These are phyloP conservation scores for Rubroboletus pulcherrimus DNA, from an alignment of 768 basidiomycete species.

Conservation along the genomic window DNA sequence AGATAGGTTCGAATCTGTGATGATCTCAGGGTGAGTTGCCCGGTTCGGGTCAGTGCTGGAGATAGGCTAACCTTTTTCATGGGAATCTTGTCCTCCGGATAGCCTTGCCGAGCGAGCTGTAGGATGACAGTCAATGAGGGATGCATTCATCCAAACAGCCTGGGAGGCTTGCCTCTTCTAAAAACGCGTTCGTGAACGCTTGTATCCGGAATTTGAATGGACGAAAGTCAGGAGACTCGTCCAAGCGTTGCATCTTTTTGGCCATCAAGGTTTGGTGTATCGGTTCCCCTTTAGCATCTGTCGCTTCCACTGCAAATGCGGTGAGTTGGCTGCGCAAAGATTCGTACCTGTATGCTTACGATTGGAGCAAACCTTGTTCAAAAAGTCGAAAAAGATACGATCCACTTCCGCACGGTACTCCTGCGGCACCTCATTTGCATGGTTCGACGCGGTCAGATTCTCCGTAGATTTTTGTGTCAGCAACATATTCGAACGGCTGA, in stretches of 20 bases:
- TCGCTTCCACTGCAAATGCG: conserved; percentile 71
- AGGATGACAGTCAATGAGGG: conserved; percentile 10
- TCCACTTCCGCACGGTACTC: conserved; percentile 84
- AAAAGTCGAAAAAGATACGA: conserved; percentile 84
- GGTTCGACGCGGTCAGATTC: conserved; percentile 28
- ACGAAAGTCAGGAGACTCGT: conserved; percentile 94
- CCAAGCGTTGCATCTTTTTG: conserved; percentile 96
- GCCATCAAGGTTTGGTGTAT: conserved; percentile 99
- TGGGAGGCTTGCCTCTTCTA: conserved; percentile 68
- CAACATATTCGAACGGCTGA: conserved; percentile 10
- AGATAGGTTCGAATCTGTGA: conserved; percentile 86
- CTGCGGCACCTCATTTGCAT: conserved; percentile 65
- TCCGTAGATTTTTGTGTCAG: conserved; percentile 23
- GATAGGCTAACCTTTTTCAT: conserved; percentile 79
- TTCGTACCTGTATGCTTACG: conserved; percentile 47
- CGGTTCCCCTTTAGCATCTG: conserved; percentile 91
- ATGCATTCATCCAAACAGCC: conserved; percentile 1
- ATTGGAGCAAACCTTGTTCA: conserved; percentile 87
- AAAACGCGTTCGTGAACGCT: conserved; percentile 93
- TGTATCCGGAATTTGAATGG: conserved; percentile 99
- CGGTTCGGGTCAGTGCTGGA: conserved; percentile 4
- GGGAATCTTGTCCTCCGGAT: conserved; percentile 90
- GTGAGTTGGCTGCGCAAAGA: conserved; percentile 11
- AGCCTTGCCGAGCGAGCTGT: conserved; percentile 80
- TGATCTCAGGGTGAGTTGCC: conserved; percentile 21